A percentile compares a stretch with the other conserved stretches of the same genome.
Conservation (phyloP, 2,329 filamentous ascomycete genomes). For the Aspergillus felis region DNA sequence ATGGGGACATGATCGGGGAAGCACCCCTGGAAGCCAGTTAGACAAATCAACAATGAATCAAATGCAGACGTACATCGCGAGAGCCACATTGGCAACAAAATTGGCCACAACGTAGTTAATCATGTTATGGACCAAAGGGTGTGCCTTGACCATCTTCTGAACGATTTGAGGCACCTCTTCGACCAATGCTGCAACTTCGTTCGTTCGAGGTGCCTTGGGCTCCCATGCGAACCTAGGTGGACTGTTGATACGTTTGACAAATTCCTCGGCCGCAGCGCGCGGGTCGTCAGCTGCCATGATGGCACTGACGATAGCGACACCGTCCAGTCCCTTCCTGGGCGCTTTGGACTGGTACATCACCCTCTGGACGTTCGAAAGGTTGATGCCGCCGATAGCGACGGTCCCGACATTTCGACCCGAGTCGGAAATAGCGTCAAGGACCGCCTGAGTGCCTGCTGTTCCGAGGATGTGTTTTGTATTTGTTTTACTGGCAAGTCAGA, state of each 20-base stretch:
- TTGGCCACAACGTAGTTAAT: slow-evolving; percentile 96
- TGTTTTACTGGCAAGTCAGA: slow-evolving; percentile 59
- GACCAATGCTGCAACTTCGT: slow-evolving; percentile 27
- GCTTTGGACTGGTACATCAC: slow-evolving; percentile 67
- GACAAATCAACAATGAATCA: not conserved
- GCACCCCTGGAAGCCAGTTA: slow-evolving; percentile 54
- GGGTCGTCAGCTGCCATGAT: slow-evolving; percentile 73
- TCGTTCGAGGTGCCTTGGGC: slow-evolving; percentile 22
- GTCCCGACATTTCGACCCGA: slow-evolving; percentile 40
- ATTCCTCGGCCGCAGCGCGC: slow-evolving; percentile 55
- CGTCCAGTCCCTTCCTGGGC: slow-evolving; percentile 62
- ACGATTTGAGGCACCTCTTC: slow-evolving; percentile 50
- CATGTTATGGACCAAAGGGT: slow-evolving; percentile 90
- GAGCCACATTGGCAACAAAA: slow-evolving; percentile 84
- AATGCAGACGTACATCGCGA: slow-evolving; percentile 55
- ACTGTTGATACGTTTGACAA: slow-evolving; percentile 54
- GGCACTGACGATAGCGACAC: slow-evolving; percentile 84
- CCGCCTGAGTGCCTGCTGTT: slow-evolving; percentile 63
- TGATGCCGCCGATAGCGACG: slow-evolving; percentile 88
- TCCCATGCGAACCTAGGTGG: slow-evolving; percentile 32
- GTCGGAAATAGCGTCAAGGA: slow-evolving; percentile 58
- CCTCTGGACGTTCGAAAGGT: slow-evolving; percentile 67
- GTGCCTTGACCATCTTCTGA: slow-evolving; percentile 56
- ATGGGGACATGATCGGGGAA: slow-evolving; percentile 91
- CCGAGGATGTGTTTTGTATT: slow-evolving; percentile 82